These are phyloP conservation scores for Echinosphaeria canescens DNA, from an alignment of 2,329 filamentous ascomycete genomes.

Conservation along the genomic window DNA sequence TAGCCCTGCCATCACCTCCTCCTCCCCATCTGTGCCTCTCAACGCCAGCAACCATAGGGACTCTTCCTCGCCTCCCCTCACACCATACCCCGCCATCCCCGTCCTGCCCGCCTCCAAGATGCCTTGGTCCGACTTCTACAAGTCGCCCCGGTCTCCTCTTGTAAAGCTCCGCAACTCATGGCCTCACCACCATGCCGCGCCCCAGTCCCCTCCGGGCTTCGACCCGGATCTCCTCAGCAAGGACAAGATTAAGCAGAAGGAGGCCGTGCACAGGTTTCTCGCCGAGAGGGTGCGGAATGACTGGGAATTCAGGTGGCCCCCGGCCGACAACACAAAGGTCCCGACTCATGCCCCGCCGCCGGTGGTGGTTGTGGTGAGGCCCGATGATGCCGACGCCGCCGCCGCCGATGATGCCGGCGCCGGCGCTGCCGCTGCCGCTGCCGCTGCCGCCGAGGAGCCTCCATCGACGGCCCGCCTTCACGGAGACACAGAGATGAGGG, in stretches of 20 bases:
- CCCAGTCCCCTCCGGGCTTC: slow-evolving; percentile 20
- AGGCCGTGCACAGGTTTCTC: slow-evolving; percentile 34
- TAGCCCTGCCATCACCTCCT: too few relatives aligned
- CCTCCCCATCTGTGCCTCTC: too few relatives aligned
- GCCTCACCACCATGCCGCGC: slow-evolving; percentile 7
- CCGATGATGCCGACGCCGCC: not conserved
- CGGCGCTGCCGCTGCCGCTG: slow-evolving; percentile 1
- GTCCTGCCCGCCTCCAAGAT: too few relatives aligned
- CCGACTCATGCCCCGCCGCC: not conserved
- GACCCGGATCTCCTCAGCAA: slow-evolving; percentile 37
- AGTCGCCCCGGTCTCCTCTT: slow-evolving; percentile 28
- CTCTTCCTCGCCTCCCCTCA: too few relatives aligned
- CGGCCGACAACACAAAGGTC: slow-evolving; percentile 3
- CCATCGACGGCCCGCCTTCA: too few relatives aligned
- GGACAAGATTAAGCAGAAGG: slow-evolving; percentile 40
- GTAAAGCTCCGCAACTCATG: slow-evolving; percentile 23
- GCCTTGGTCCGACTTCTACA: slow-evolving; percentile 38
- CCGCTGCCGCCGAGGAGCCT: slow-evolving; percentile 8
- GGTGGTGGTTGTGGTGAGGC: slow-evolving; percentile 1
- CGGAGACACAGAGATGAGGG: too few relatives aligned
- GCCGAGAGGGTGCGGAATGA: slow-evolving; percentile 30
- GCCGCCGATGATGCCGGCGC: slow-evolving; percentile 1
- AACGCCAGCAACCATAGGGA: too few relatives aligned
- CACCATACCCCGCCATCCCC: too few relatives aligned
- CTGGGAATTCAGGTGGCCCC: slow-evolving; percentile 38